A percentile compares a stretch with the other conserved stretches of the same genome.
phyloP scores from a whole-genome alignment of 139 green algal genomes.

The Picochlorum sp. region DNA sequence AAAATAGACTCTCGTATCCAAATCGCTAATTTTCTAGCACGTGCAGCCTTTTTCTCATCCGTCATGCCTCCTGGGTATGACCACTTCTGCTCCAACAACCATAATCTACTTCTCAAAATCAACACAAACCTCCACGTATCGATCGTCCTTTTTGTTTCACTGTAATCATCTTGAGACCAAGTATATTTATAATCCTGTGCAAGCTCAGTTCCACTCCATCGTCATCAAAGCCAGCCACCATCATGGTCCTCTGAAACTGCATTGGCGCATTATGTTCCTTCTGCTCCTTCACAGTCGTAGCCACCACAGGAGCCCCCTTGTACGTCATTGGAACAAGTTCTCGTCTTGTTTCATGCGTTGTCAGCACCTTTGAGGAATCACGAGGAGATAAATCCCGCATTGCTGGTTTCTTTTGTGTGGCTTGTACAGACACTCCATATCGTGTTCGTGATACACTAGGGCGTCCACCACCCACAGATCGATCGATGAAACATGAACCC shows the following conservation, averaged over 20 bases:
- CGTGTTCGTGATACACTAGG: not conserved
- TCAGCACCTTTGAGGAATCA: not conserved
- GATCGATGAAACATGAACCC: not conserved
- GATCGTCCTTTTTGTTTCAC: slow-evolving; percentile 39
- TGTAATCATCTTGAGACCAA: slow-evolving; percentile 77
- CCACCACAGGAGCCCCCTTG: not conserved
- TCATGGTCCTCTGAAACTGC: slow-evolving; percentile 16
- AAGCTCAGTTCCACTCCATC: slow-evolving; percentile 1
- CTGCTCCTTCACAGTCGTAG: not conserved
- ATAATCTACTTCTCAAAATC: slow-evolving; percentile 57
- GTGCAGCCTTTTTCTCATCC: slow-evolving; percentile 33
- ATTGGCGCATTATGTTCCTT: too few species aligned
- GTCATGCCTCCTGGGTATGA: slow-evolving; percentile 48
- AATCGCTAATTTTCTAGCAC: slow-evolving; percentile 27
- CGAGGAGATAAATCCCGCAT: not conserved
- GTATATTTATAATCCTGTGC: slow-evolving; percentile 50
- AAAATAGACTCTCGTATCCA: slow-evolving; percentile 70
- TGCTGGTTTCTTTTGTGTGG: not conserved
- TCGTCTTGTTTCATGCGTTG: not conserved
- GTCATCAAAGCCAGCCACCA: slow-evolving; percentile 34
- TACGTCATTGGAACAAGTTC: slow-evolving; percentile 2
- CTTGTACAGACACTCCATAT: not conserved
- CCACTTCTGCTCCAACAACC: slow-evolving; percentile 74
- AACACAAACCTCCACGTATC: slow-evolving; percentile 84
- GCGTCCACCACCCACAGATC: not conserved